phyloP scores from a whole-genome alignment of 2,329 filamentous ascomycete species.

The Sporothrix brasiliensis region DNA sequence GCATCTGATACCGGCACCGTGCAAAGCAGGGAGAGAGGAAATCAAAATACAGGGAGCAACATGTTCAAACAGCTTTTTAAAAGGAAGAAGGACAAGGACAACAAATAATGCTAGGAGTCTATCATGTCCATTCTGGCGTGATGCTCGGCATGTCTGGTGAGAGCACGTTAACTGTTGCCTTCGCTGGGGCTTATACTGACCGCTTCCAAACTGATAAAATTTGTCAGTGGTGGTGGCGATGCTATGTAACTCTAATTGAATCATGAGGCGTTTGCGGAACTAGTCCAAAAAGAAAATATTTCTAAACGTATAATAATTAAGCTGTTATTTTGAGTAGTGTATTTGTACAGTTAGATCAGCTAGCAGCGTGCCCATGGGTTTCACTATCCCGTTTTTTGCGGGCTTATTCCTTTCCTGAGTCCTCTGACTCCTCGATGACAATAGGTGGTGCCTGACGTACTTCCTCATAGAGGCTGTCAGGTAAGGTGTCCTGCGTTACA shows the following conservation, averaged over 20 bases:
- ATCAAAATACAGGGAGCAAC: constrained; percentile 41
- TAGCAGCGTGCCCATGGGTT: not conserved
- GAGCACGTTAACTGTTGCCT: not conserved
- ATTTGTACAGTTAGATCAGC: too few relatives aligned
- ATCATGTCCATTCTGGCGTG: not conserved
- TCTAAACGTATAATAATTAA: not conserved
- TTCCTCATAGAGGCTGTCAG: constrained; percentile 51
- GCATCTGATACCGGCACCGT: not conserved
- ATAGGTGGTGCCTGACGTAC: constrained; percentile 43
- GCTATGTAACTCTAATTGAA: too few relatives aligned
- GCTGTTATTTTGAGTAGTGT: too few relatives aligned
- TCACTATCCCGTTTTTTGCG: not conserved
- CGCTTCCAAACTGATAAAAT: not conserved
- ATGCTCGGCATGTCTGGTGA: not conserved
- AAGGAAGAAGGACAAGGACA: constrained; percentile 56
- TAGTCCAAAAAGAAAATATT: too few relatives aligned
- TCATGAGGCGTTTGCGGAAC: too few relatives aligned
- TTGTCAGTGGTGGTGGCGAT: not conserved
- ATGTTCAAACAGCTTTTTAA: constrained; percentile 64
- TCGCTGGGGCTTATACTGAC: not conserved
- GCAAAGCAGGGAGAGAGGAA: constrained; percentile 47
- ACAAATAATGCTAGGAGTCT: constrained; percentile 38
- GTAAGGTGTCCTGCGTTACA: constrained; percentile 56
- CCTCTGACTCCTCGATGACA: constrained; percentile 51
- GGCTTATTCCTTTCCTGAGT: constrained; percentile 33